Evolutionary conservation across 129 eudicot species (phyloP), one percentile per base, ranked within the genome.

Genomic region (Rutidosis leptorrhynchoides): DNA sequence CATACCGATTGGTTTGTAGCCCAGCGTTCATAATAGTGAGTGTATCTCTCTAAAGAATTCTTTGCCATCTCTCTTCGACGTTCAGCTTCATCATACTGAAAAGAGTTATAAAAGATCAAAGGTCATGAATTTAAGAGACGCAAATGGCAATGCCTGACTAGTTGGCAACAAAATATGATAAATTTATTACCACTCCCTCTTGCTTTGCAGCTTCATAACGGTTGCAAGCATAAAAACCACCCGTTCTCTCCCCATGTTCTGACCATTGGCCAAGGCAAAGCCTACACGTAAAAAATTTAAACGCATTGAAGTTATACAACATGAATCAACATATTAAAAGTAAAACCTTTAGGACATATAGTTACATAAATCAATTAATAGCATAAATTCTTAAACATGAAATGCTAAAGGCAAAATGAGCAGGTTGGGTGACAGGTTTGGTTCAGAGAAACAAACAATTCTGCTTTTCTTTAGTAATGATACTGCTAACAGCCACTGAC

Each of bases 181-280:
- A 26, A 52, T 58, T 3, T 62, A 68, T 58, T 85, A 93, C 99
- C 84, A 74, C 92, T 77, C 97, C 97, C 73, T 86, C 95, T 62
- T 72, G 70, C 79, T 84, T 90, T 15, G 97, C 97, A 66, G 91
- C 76, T 54, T 90, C 97, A 59, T 90, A 90, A 42, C 95, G 90
- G 43, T 90, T 90, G 78, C 97, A 90, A n/a, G 77, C 88, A 68
- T 94, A 94, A 68, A 94, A 94, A 33, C 99, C 99, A 75, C 99
- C 99, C n/a, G 99, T 94, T 81, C 95, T 94, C 82, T 94, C 99
- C 64, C 99, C 99, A 81, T 94, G 99, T 51, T 89, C 97, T 19
- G 99, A 78, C 99, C 99, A 94, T 35, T 81, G 83, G 78, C 97
- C 99, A 56, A 89, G 95, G 68, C 99, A 94, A 9, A 94, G 68